Percentiles rank a stretch among this genome's conserved stretches.
phyloP scores from a whole-genome alignment of 2,329 filamentous ascomycete genomes.

The Biscogniauxia mediterranea region DNA sequence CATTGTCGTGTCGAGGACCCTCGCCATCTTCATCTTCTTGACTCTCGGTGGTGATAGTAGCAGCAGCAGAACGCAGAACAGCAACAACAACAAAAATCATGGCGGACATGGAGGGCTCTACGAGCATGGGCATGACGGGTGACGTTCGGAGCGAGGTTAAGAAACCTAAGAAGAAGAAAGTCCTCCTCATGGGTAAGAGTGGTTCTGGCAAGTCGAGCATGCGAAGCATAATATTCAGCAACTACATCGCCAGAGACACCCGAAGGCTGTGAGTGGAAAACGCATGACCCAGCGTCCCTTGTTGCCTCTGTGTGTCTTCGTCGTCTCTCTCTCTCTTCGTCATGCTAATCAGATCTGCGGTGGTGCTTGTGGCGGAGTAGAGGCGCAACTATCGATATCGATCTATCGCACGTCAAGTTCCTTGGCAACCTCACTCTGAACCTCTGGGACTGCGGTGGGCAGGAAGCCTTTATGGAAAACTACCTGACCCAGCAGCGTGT shows the following conservation, averaged over 20 bases:
- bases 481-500: slow-evolving; percentile 93
- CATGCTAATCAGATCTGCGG: background rate
- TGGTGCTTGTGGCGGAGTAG: slow-evolving; percentile 20
- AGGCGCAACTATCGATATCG: slow-evolving; percentile 96
- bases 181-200: slow-evolving; percentile 89
- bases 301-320: background rate
- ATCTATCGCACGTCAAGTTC: slow-evolving; percentile 98
- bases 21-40: background rate
- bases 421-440: slow-evolving; percentile 96
- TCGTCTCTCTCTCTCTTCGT: no score
- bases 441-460: slow-evolving; percentile 97
- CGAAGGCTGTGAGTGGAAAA: slow-evolving; percentile 63
- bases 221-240: slow-evolving; percentile 98
- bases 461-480: slow-evolving; percentile 98
- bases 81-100: slow-evolving; percentile 12
- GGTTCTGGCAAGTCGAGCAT: slow-evolving; percentile 98
- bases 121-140: slow-evolving; percentile 27
- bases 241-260: slow-evolving; percentile 96
- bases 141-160: slow-evolving; percentile 52
- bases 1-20: background rate
- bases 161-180: slow-evolving; percentile 82
- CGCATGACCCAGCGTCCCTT: background rate
- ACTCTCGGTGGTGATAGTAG: background rate
- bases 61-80: no score
- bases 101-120: slow-evolving; percentile 29